A percentile compares a stretch with the other conserved stretches of the same genome.
Evolutionary conservation across 2,329 filamentous ascomycete genomes (phyloP).

Genomic region (Scedosporium apiospermum): DNA sequence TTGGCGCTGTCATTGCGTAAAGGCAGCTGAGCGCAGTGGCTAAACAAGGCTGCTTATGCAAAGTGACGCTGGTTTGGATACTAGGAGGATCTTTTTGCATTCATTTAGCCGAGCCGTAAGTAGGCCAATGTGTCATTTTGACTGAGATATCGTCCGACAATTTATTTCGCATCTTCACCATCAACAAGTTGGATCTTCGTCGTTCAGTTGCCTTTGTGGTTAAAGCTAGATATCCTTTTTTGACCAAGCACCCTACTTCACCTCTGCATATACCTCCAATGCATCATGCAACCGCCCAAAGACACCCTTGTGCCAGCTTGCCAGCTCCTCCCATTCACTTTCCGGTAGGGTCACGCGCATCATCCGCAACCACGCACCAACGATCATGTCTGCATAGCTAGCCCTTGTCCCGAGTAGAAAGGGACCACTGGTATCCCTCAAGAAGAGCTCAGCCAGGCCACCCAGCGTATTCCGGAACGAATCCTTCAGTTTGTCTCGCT

Average conservation of each 20-base stretch:
- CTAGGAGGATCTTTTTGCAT: no score
- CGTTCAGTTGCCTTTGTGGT: not conserved
- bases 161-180: not conserved
- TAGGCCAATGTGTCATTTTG: no score
- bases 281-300: constrained; percentile 42
- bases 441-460: constrained; percentile 24
- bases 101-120: no score
- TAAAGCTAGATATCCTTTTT: not conserved
- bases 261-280: constrained; percentile 24
- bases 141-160: not conserved
- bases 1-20: no score
- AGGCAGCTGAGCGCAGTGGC: no score
- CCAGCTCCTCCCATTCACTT: constrained; percentile 37
- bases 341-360: constrained; percentile 25
- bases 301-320: constrained; percentile 37
- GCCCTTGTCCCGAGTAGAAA: constrained; percentile 35
- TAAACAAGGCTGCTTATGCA: no score
- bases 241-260: constrained; percentile 15
- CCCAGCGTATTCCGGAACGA: constrained; percentile 26
- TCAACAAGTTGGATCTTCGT: not conserved
- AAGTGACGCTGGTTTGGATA: no score
- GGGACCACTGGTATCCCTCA: constrained; percentile 27
- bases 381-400: constrained; percentile 46
- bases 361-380: constrained; percentile 45
- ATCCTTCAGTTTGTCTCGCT: constrained; percentile 23